A percentile compares a stretch with the other conserved stretches of the same genome.
Conservation (phyloP, 164 flowering plant species). For the Stephania japonica region DNA sequence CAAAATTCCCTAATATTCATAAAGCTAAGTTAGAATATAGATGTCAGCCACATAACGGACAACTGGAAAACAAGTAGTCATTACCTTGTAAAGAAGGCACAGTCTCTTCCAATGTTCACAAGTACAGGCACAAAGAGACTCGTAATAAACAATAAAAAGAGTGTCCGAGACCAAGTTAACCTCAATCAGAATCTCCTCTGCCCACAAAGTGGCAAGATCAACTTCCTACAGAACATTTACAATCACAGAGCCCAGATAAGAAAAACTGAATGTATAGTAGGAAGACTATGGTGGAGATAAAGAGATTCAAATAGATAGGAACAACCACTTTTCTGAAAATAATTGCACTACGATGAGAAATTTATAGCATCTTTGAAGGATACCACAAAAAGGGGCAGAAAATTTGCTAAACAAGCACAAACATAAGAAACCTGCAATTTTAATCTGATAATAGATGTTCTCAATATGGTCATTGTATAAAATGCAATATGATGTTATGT, state of each 20-base stretch:
- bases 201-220: constrained; percentile 81
- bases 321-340: background rate
- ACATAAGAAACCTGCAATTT: background rate
- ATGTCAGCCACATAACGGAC: background rate
- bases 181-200: constrained; percentile 84
- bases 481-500: background rate
- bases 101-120: constrained; percentile 66
- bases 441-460: background rate
- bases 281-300: background rate
- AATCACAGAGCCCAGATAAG: constrained; percentile 3
- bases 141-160: constrained; percentile 79
- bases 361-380: background rate
- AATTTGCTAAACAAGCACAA: background rate
- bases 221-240: constrained; percentile 44
- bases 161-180: constrained; percentile 76
- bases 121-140: constrained; percentile 61
- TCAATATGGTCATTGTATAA: background rate
- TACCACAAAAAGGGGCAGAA: background rate
- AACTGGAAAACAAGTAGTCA: constrained; percentile 4
- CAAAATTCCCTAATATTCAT: constrained; percentile 49
- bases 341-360: background rate
- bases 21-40: constrained; percentile 10
- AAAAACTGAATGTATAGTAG: background rate
- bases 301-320: background rate
- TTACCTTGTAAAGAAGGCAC: constrained; percentile 74